A percentile compares a stretch with the other conserved stretches of the same genome.
Evolutionary conservation across 371 early-diverging fungal genomes (phyloP).

Genomic region (Mucor saturninus): DNA sequence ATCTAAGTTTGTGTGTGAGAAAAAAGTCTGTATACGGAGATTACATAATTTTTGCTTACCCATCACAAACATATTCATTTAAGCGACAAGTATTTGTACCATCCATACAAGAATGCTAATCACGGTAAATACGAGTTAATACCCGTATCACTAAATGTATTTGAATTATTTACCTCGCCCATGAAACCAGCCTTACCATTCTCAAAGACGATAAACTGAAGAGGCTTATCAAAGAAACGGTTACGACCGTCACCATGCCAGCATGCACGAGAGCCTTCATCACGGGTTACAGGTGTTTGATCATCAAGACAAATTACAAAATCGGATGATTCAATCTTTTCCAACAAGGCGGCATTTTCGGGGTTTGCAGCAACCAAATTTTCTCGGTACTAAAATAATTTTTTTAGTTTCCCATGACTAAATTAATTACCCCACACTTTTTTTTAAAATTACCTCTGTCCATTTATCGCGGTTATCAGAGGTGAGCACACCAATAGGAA

Average conservation of each 20-base stretch:
- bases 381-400: constrained; percentile 51
- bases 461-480: constrained; percentile 93
- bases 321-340: constrained; percentile 81
- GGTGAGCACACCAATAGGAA: constrained; percentile 89
- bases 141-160: too few relatives aligned
- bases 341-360: constrained; percentile 68
- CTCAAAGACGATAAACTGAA: constrained; percentile 93
- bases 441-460: constrained; percentile 71
- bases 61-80: constrained; percentile 67
- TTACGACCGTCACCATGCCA: constrained; percentile 96
- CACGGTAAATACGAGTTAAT: too few relatives aligned
- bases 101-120: constrained; percentile 92
- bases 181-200: constrained; percentile 96
- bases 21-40: neutral
- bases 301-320: constrained; percentile 92
- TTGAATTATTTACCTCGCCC: constrained; percentile 64
- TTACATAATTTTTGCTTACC: constrained; percentile 31
- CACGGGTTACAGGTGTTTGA: constrained; percentile 79
- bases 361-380: constrained; percentile 67
- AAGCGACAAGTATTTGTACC: constrained; percentile 89
- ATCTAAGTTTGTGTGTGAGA: constrained; percentile 6
- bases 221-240: constrained; percentile 93
- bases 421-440: constrained; percentile 1
- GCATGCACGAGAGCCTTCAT: constrained; percentile 79
- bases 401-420: neutral